Conservation (phyloP, 495 filamentous ascomycete genomes). For the Trichoderma erinaceum region DNA sequence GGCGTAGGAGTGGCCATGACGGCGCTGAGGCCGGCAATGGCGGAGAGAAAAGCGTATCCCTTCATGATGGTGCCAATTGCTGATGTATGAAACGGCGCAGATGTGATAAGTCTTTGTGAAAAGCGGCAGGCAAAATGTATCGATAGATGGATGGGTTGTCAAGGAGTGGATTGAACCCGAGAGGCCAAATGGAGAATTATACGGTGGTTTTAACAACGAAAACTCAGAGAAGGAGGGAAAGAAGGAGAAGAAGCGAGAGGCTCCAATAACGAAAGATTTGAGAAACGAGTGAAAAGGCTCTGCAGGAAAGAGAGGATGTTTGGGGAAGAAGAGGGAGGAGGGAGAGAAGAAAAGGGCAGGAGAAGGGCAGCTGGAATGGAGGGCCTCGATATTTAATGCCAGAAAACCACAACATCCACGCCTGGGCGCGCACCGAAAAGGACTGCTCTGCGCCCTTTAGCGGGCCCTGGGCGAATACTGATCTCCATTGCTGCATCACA, state of each 20-base stretch:
- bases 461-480: not conserved
- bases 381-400: not conserved
- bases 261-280: not conserved
- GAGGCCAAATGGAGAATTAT: not conserved
- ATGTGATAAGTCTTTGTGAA: not conserved
- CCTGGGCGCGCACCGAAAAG: not conserved
- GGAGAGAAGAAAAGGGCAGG: not conserved
- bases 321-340: constrained; percentile 6
- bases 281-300: constrained; percentile 5
- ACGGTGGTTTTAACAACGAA: not conserved
- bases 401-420: not conserved
- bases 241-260: not conserved
- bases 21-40: constrained; percentile 50
- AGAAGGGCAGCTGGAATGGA: constrained; percentile 14
- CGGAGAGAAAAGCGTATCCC: constrained; percentile 40
- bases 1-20: constrained; percentile 53
- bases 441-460: not conserved
- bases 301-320: constrained; percentile 6
- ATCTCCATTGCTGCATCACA: not conserved
- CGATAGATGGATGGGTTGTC: not conserved
- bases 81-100: not conserved
- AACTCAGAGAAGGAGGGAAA: not conserved
- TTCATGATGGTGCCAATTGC: constrained; percentile 42
- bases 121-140: not conserved
- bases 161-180: constrained; percentile 5